Conservation (phyloP, 495 filamentous ascomycete genomes). For the Thermochaetoides thermophila region DNA sequence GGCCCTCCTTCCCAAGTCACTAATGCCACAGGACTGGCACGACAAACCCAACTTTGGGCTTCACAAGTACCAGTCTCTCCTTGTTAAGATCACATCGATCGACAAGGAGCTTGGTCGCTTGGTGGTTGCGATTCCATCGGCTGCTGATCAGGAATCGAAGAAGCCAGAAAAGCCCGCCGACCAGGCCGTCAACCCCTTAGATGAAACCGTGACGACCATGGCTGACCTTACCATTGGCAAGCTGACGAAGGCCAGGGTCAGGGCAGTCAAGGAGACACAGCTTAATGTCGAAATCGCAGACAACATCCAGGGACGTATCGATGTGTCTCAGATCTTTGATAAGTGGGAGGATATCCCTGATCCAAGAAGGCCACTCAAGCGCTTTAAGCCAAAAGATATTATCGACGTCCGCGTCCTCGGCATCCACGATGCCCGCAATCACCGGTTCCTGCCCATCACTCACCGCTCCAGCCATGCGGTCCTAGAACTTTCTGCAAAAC, state of each 20-base stretch:
- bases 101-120: constrained; percentile 36
- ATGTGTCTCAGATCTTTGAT: constrained; percentile 80
- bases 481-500: constrained; percentile 80
- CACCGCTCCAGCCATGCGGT: constrained; percentile 69
- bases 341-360: constrained; percentile 73
- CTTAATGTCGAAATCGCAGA: constrained; percentile 83
- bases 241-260: constrained; percentile 62
- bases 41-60: constrained; percentile 62
- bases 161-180: constrained; percentile 8
- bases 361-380: constrained; percentile 57
- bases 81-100: constrained; percentile 51
- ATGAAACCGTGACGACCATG: constrained; percentile 45
- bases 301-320: constrained; percentile 79
- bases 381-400: constrained; percentile 54
- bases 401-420: constrained; percentile 68
- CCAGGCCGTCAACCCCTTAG: constrained; percentile 45
- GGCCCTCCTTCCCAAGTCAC: constrained; percentile 62
- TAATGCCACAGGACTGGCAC: constrained; percentile 51
- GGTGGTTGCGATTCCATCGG: constrained; percentile 22
- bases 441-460: constrained; percentile 81
- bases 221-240: constrained; percentile 62
- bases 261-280: constrained; percentile 73
- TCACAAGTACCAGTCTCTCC: constrained; percentile 53
- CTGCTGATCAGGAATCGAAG: constrained; percentile 14
- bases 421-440: constrained; percentile 76